These are phyloP conservation scores for Xylariaceae sp. DNA, from an alignment of 2,329 filamentous ascomycete species.

Conservation along the genomic window DNA sequence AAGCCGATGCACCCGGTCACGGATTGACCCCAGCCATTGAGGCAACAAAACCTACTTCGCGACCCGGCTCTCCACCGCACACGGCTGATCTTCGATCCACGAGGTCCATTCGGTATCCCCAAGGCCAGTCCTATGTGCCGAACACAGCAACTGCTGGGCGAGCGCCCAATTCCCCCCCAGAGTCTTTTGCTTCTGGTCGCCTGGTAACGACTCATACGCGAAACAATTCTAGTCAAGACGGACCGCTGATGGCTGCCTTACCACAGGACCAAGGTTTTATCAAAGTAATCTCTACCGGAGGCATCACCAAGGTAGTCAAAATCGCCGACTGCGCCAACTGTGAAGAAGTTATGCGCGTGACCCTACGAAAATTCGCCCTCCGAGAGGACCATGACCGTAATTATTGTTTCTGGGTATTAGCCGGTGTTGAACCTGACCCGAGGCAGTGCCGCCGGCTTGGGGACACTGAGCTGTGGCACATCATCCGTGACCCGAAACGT, in stretches of 20 bases:
- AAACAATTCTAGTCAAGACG: conserved; percentile 79
- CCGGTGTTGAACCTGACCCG: conserved; percentile 77
- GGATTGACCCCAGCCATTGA: conserved; percentile 40
- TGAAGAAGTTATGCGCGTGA: conserved; percentile 87
- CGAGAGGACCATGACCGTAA: conserved; percentile 89
- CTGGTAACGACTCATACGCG: conserved; percentile 65
- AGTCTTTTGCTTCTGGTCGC: conserved; percentile 56
- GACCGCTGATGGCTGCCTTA: conserved; percentile 77
- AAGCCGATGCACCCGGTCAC: conserved; percentile 44
- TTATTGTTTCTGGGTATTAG: conserved; percentile 93
- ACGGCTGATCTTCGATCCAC: conserved; percentile 52
- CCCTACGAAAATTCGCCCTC: conserved; percentile 79
- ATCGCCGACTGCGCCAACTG: conserved; percentile 86
- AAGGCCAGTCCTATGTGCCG: conserved; percentile 41
- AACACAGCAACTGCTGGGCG: conserved; percentile 49
- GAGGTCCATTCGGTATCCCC: conserved; percentile 52
- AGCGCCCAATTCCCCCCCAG: conserved; percentile 57
- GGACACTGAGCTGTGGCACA: conserved; percentile 82
- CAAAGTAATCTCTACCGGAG: conserved; percentile 85
- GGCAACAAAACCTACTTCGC: conserved; percentile 53
- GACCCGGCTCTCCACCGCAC: conserved; percentile 63
- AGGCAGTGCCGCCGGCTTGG: conserved; percentile 74
- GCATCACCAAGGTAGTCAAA: conserved; percentile 88
- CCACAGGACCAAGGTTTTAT: conserved; percentile 85
- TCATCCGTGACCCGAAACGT: conserved; percentile 79